Base-by-base conservation (phyloP, 805 yeast genomes). In the Candida taoyuanica region DNA sequence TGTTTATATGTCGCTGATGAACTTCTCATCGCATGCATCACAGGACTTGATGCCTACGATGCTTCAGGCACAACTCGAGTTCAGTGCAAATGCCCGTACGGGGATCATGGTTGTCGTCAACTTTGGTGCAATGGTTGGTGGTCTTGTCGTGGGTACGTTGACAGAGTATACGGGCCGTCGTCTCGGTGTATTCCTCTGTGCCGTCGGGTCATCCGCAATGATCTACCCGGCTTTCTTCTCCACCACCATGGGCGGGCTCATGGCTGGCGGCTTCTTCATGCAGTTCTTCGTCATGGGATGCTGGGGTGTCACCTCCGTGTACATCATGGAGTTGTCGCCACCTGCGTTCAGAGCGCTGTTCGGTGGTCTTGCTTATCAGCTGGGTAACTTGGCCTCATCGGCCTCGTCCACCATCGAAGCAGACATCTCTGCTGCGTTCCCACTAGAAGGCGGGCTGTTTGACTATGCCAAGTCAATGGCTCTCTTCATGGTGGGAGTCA, bases 381-480 rank as follows among this genome's bases (percentile, higher is more conserved):
- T 52, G 39, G 56, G 56, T 40, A 50, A 52, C 32, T 39, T 52
- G 36, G 53, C 56, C 7, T 46, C 51, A 3, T 44, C 52, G 17
- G 87, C 86, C 1, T 73, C 84, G 3, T 71, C 82, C 15, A 81
- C 89, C 5, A 81, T 81, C 44, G 86, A 81, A 58, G 65, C 85
- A 3, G 64, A 37, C 12, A 52, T 52, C n/a, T 47, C 50, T 26
- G 40, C 40, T 11, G 30, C 40, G 6, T 53, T 49, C 45, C 57
- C 57, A 36, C 17, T 53, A 24, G 37, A 44, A 7, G 37, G 37
- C n/a, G 67, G 59, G 17, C 49, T 48, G 18, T 74, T 68, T 52
- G 69, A 82, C 55, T 83, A 82, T 58, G 82, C 81, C n/a, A 73
- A 71, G 49, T 85, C 78, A 34, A 80, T 81, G 86, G 71, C 79